phyloP scores from a whole-genome alignment of 2,329 filamentous ascomycete genomes.

The Aspergillus piperis region DNA sequence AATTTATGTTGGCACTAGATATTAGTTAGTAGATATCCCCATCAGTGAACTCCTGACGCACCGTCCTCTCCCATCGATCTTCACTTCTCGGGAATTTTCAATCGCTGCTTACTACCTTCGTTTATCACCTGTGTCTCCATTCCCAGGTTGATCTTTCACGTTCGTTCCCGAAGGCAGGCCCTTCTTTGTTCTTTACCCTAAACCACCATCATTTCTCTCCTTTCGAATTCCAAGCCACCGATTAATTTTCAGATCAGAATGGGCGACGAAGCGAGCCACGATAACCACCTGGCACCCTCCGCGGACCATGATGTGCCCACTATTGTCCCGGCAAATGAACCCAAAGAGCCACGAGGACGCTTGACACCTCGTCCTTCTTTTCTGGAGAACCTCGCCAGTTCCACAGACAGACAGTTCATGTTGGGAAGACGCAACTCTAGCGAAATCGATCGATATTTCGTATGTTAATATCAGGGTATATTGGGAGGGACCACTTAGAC shows the following conservation, averaged over 20 bases:
- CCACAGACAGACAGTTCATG: conserved; percentile 35
- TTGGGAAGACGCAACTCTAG: conserved; percentile 35
- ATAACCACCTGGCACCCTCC: neutral
- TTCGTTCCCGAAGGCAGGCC: conserved; percentile 4
- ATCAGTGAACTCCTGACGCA: neutral
- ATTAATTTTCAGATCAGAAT: neutral
- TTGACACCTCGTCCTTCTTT: conserved; percentile 38
- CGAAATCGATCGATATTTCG: conserved; percentile 64
- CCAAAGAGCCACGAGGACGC: conserved; percentile 21
- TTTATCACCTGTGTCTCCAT: neutral
- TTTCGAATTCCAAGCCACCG: neutral
- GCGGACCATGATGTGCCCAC: neutral
- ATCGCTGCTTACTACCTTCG: neutral
- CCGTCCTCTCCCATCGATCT: neutral
- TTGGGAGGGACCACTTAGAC: neutral
- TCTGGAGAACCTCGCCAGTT: conserved; percentile 34
- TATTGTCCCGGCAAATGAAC: conserved; percentile 16
- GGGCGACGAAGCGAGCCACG: conserved; percentile 1
- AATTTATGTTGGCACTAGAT: neutral
- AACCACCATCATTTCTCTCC: neutral
- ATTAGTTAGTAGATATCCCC: neutral
- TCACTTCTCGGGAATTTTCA: neutral
- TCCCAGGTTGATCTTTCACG: neutral
- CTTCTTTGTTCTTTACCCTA: neutral
- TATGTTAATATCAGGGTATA: conserved; percentile 30